These are phyloP conservation scores for Fusarium tanahbumbuense DNA, from an alignment of 2,329 filamentous ascomycete genomes.

Conservation along the genomic window DNA sequence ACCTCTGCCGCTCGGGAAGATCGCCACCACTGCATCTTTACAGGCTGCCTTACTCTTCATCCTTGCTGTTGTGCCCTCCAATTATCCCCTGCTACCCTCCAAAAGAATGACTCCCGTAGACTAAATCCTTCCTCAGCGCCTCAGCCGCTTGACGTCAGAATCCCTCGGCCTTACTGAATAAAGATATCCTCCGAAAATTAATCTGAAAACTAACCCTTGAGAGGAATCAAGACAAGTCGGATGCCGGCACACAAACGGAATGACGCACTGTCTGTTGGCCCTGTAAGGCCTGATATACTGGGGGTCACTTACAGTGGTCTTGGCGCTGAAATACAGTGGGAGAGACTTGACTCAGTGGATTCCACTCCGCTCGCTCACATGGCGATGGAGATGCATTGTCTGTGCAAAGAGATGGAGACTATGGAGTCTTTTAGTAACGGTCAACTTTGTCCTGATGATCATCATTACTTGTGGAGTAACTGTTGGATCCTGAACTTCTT, in stretches of 20 bases:
- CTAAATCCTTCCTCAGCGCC: conserved; percentile 12
- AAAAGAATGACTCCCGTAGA: background rate
- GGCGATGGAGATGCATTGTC: conserved; percentile 5
- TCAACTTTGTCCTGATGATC: conserved; percentile 38
- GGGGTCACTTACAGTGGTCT: background rate
- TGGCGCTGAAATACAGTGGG: background rate
- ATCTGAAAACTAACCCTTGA: conserved; percentile 37
- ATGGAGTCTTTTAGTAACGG: conserved; percentile 9
- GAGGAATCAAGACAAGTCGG: conserved; percentile 9
- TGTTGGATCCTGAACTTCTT: background rate
- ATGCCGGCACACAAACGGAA: conserved; percentile 37
- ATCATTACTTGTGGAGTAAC: conserved; percentile 24
- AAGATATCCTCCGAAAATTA: conserved; percentile 7
- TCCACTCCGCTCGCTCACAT: conserved; percentile 13
- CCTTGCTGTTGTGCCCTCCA: background rate
- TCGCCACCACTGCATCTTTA: conserved; percentile 2
- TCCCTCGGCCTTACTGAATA: conserved; percentile 16
- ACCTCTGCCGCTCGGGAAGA: conserved; percentile 20
- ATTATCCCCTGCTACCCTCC: background rate
- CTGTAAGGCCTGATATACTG: conserved; percentile 7
- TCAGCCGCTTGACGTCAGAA: conserved; percentile 39
- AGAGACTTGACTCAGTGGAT: conserved; percentile 24
- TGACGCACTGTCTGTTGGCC: conserved; percentile 33
- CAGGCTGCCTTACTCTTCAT: background rate
- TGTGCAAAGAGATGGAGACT: background rate